A percentile compares a stretch with the other conserved stretches of the same genome.
These are phyloP conservation scores for Amanita exitialis DNA, from an alignment of 768 basidiomycete species.

Conservation along the genomic window DNA sequence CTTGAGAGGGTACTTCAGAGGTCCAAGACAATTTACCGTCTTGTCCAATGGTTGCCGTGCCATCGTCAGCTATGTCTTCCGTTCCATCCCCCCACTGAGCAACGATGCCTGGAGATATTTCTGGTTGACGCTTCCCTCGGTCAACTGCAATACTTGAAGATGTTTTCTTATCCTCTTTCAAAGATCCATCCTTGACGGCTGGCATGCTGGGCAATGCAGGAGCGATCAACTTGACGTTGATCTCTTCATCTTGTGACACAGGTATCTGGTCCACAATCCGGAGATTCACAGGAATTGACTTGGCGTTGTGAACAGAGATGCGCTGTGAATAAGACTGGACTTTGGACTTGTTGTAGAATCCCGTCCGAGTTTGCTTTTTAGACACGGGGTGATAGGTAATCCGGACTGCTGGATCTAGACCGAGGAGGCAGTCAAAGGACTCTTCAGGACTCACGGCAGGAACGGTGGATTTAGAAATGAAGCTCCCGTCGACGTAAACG, in stretches of 20 bases:
- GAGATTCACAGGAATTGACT: constrained; percentile 16
- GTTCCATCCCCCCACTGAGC: constrained; percentile 22
- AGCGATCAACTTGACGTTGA: constrained; percentile 20
- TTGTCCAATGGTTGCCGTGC: constrained; percentile 18
- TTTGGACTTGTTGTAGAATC: constrained; percentile 23
- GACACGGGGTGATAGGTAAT: constrained; percentile 26
- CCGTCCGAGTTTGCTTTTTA: constrained; percentile 22
- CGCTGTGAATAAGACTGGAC: constrained; percentile 21
- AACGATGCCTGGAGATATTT: constrained; percentile 14
- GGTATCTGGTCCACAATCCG: constrained; percentile 27
- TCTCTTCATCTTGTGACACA: constrained; percentile 20
- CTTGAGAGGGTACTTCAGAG: constrained; percentile 19
- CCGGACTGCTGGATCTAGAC: constrained; percentile 28
- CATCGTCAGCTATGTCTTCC: constrained; percentile 12
- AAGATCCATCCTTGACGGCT: neutral
- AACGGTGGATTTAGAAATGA: constrained; percentile 24
- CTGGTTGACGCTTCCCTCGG: constrained; percentile 9
- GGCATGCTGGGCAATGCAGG: constrained; percentile 14
- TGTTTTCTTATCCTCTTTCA: no score
- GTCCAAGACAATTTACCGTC: constrained; percentile 27
- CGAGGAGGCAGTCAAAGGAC: constrained; percentile 28
- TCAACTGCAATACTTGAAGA: neutral
- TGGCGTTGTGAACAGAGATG: constrained; percentile 27
- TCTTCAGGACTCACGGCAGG: constrained; percentile 26
- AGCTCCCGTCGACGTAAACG: constrained; percentile 32